Evolutionary conservation across 306 rosid species (phyloP), one percentile per base, ranked within the genome.

Genomic region (Vigna angularis): DNA sequence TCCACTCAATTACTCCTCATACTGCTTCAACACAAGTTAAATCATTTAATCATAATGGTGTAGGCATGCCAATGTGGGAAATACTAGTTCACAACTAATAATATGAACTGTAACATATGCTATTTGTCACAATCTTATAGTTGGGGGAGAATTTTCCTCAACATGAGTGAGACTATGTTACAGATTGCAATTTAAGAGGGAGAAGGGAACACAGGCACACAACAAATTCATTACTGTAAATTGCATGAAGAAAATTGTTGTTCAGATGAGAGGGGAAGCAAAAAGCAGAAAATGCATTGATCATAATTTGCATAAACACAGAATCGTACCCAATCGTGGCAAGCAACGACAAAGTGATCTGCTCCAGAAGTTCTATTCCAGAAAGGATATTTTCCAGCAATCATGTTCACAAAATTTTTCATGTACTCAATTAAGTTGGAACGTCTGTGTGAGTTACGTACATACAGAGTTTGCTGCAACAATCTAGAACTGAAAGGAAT

Each of bases 251-350:
- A 57, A 80, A 64, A 9, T 38, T 47, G 55, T 47, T 44, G 72
- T 53, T 69, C 40, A 49, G 56, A 40, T 57, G 36, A 51, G 67
- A 67, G 42, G 4, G 11, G 53, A 52, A 57, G 34, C 9, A 48
- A 15, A 36, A 59, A 13, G 44, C 9, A 52, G 47, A 51, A 38
- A 68, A 48, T 38, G 45, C 67, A 59, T 32, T 66, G 16, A 72
- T 61, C 12, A 30, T 71, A 62, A 73, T 61, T 55, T 26, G 49
- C 55, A 26, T 51, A 20, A 78, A 82, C 57, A 77, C 48, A 76
- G 72, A 77, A 83, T 67, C 86, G 30, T 90, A 95, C 99, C 99
- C 99, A 95, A 76, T 95, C 99, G 69, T 95, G 99, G 89, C 99
- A 93, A 69, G 99, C 99, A 82, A 86, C 99, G 16, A 93, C 93